Evolutionary conservation across 352 stramenopile genomes (phyloP).

Genomic region (Globisporangium megalacanthum): DNA sequence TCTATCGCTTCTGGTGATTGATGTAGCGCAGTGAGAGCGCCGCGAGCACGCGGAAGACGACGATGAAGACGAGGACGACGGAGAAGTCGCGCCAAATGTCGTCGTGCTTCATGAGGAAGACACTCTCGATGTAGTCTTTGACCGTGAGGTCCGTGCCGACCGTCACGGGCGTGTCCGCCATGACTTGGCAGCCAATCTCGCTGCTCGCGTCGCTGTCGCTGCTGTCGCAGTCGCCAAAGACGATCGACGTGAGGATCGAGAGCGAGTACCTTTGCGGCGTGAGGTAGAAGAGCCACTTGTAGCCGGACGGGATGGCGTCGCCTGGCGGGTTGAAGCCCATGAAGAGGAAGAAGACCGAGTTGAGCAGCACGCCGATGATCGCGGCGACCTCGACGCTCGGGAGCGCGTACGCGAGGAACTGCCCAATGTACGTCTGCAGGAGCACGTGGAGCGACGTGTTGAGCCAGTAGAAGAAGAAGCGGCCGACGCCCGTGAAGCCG

Average conservation of each 20-base stretch:
- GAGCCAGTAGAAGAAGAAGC: slow-evolving; percentile 42
- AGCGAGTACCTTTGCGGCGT: slow-evolving; percentile 42
- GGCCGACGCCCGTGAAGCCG: slow-evolving; percentile 27
- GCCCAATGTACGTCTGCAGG: slow-evolving; percentile 42
- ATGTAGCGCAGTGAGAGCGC: slow-evolving; percentile 43
- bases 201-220: slow-evolving; percentile 6
- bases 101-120: slow-evolving; percentile 31
- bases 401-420: slow-evolving; percentile 40
- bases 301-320: slow-evolving; percentile 31
- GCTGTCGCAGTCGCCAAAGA: slow-evolving; percentile 30
- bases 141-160: slow-evolving; percentile 29
- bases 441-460: slow-evolving; percentile 37
- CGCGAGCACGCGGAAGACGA: slow-evolving; percentile 39
- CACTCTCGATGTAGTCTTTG: slow-evolving; percentile 34
- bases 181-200: slow-evolving; percentile 21
- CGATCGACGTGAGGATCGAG: slow-evolving; percentile 25
- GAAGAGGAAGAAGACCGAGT: slow-evolving; percentile 58
- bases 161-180: slow-evolving; percentile 23
- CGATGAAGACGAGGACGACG: slow-evolving; percentile 33
- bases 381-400: slow-evolving; percentile 39
- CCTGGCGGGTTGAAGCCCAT: slow-evolving; percentile 41
- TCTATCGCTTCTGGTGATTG: slow-evolving; percentile 35
- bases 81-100: slow-evolving; percentile 25
- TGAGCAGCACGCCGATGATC: slow-evolving; percentile 38
- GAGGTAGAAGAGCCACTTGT: slow-evolving; percentile 61